Percentiles rank a stretch among this genome's conserved stretches.
Conservation (phyloP, 345 rosid genomes). For the Camelina hispida region DNA sequence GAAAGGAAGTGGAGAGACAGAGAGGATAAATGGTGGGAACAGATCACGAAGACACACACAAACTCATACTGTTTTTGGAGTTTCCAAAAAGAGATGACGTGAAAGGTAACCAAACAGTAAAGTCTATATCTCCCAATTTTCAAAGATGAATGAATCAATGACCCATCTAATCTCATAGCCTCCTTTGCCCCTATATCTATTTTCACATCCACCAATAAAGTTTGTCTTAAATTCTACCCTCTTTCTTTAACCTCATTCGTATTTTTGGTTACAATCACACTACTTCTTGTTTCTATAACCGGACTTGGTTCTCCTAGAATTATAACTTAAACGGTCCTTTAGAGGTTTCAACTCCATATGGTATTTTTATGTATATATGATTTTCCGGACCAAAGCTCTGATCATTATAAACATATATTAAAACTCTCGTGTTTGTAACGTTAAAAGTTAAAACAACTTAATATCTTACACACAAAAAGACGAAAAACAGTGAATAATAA, state of each 20-base stretch:
- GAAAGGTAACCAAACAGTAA: conserved; percentile 45
- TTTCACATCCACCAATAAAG: conserved; percentile 40
- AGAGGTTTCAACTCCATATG: background rate
- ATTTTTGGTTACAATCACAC: conserved; percentile 36
- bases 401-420: background rate
- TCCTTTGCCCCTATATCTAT: conserved; percentile 36
- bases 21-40: conserved; percentile 46
- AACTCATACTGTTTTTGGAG: conserved; percentile 46
- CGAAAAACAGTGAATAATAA: background rate
- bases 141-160: conserved; percentile 42
- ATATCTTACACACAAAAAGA: background rate
- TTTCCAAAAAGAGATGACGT: conserved; percentile 49
- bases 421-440: background rate
- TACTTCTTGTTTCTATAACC: conserved; percentile 27
- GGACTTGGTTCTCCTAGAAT: conserved; percentile 3
- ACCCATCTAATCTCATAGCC: conserved; percentile 44
- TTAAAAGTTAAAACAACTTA: background rate
- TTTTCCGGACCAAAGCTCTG: background rate
- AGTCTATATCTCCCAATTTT: conserved; percentile 33
- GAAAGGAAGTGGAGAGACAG: conserved; percentile 44
- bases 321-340: conserved; percentile 9
- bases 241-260: conserved; percentile 31
- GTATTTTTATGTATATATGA: too few relatives aligned
- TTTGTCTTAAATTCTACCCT: conserved; percentile 31
- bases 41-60: conserved; percentile 44